These are phyloP conservation scores for Mycena citricolor DNA, from an alignment of 1,284 basidiomycete species.

Conservation along the genomic window DNA sequence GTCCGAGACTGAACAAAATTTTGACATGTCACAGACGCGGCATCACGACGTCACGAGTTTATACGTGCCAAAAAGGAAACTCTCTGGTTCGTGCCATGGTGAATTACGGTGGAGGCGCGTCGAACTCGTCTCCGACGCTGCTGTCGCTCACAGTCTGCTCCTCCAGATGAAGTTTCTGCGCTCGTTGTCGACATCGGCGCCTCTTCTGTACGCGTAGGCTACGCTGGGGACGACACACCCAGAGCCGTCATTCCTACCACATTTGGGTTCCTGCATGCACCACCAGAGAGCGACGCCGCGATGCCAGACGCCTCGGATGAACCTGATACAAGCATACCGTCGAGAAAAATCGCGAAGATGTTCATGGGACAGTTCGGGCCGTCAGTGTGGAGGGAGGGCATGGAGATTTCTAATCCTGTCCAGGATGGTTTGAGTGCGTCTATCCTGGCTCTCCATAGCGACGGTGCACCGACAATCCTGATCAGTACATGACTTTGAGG, in stretches of 20 bases:
- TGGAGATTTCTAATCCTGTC: conserved; percentile 87
- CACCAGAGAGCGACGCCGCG: conserved; percentile 49
- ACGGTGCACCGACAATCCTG: conserved; percentile 10
- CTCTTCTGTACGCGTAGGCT: conserved; percentile 88
- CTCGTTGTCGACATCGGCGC: conserved; percentile 94
- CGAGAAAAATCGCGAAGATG: conserved; percentile 58
- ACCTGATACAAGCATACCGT: conserved; percentile 23
- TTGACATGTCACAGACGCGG: conserved; percentile 8
- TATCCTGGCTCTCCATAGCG: background rate
- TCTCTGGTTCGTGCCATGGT: conserved; percentile 51
- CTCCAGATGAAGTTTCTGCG: conserved; percentile 88
- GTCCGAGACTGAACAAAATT: conserved; percentile 10
- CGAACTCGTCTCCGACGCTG: conserved; percentile 4
- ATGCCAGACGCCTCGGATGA: conserved; percentile 52
- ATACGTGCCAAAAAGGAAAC: too few species aligned
- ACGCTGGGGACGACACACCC: conserved; percentile 96
- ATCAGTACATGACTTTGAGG: conserved; percentile 78
- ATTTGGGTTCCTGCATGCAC: conserved; percentile 72
- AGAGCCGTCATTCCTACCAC: conserved; percentile 89
- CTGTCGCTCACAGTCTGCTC: conserved; percentile 4
- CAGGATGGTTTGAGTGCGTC: conserved; percentile 81
- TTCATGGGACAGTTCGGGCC: conserved; percentile 91
- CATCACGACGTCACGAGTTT: too few species aligned
- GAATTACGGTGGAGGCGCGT: conserved; percentile 70
- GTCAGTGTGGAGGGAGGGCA: conserved; percentile 86